Conservation (phyloP, 1,139 yeast genomes). For the Suhomyces yuchorum region DNA sequence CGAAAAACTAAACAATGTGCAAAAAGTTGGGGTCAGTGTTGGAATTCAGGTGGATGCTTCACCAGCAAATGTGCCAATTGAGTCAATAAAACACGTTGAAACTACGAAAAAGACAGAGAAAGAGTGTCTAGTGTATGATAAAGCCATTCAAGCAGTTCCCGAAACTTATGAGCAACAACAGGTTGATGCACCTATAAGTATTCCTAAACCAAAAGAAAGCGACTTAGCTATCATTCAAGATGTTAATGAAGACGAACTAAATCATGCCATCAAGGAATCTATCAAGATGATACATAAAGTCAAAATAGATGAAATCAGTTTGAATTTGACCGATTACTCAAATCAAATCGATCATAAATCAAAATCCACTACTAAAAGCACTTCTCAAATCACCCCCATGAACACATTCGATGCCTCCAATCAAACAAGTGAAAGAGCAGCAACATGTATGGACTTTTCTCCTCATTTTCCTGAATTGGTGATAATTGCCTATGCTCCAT, state of each 20-base stretch:
- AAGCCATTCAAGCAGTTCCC: constrained; percentile 31
- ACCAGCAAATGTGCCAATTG: neutral
- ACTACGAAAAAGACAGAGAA: constrained; percentile 11
- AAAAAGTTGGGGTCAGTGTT: constrained; percentile 23
- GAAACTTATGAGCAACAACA: constrained; percentile 3
- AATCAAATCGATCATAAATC: constrained; percentile 13
- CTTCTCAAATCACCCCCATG: constrained; percentile 7
- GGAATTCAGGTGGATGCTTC: constrained; percentile 31
- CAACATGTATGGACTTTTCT: constrained; percentile 45
- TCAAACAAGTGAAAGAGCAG: constrained; percentile 18
- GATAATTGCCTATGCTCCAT: constrained; percentile 33
- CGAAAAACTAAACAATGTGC: constrained; percentile 19
- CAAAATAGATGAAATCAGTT: constrained; percentile 15
- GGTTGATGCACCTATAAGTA: neutral
- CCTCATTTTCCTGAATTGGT: constrained; percentile 43
- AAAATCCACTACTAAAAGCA: constrained; percentile 3
- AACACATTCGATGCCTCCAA: constrained; percentile 1
- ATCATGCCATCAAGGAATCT: constrained; percentile 21
- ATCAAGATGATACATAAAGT: constrained; percentile 22
- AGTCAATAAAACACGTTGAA: neutral
- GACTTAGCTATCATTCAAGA: neutral
- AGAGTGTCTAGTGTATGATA: constrained; percentile 31
- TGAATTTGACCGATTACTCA: constrained; percentile 17
- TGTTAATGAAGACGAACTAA: constrained; percentile 15
- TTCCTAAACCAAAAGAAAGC: neutral